Evolutionary conservation across 371 early-diverging fungal genomes (phyloP), one percentile per base, ranked within the genome.

Genomic region (Neoconidiobolus thromboides): DNA sequence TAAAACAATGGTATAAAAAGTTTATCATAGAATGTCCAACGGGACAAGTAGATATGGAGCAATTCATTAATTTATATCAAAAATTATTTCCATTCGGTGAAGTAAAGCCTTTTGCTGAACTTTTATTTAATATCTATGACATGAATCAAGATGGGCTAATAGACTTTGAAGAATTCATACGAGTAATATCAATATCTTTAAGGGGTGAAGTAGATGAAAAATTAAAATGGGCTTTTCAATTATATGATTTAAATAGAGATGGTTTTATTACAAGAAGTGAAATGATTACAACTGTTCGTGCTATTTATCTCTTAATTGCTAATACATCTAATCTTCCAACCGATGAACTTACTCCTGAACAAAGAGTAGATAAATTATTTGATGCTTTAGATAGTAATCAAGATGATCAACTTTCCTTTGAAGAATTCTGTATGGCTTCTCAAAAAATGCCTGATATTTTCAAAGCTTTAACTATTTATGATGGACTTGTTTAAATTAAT

Each of bases 31-130:
- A 91, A 67, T 91, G 91, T 65, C 94, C 93, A 6, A 69, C 78
- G 12, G 93, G 93, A 38, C 73, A 81, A 66, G 76, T 96, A 41
- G 82, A 86, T 73, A 78, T 81, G 67, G 71, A 80, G 5, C 87
- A 89, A 62, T 93, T 96, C 64, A 84, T 82, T 70, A 82, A 85
- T 62, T 89, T 94, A 46, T 96, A 93, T 73, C 89, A 93, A 69
- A 87, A 87, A 64, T 94, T 89, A 73, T 96, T 94, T 65, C 93
- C 96, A 5, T 94, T 96, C 66, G 94, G 95, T 39, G 93, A 96
- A 68, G 77, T 92, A 1, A 77, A 84, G 54, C 73, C 76, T 38
- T 96, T 91, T 71, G 89, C 93, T 14, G 89, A 91, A 63, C 82
- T 86, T 69, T 89, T 90, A 2, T 92, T 92, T 64, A 75, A 82